Conservation (phyloP, 2,329 filamentous ascomycete species). For the Acrodontium crateriforme region DNA sequence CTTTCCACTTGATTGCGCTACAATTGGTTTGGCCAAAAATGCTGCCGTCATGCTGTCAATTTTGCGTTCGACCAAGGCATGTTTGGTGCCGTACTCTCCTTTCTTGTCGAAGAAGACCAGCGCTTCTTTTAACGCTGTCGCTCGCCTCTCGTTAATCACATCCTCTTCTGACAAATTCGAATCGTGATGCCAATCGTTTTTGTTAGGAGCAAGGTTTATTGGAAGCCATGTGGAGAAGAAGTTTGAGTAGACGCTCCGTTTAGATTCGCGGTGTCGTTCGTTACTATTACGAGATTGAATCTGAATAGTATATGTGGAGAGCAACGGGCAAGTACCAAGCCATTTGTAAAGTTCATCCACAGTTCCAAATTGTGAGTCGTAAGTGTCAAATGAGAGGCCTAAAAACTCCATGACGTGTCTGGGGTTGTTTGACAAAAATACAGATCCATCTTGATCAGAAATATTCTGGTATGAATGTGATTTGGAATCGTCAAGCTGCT, state of each 20-base stretch:
- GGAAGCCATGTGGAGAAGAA: constrained; percentile 54
- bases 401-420: constrained; percentile 46
- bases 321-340: constrained; percentile 43
- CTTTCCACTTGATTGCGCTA: constrained; percentile 7
- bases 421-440: constrained; percentile 49
- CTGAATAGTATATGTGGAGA: constrained; percentile 31
- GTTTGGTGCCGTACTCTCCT: constrained; percentile 10
- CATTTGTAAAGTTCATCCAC: constrained; percentile 49
- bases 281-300: constrained; percentile 28
- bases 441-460: constrained; percentile 32
- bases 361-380: constrained; percentile 41
- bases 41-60: constrained; percentile 12
- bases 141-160: constrained; percentile 22
- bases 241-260: constrained; percentile 42
- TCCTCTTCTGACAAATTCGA: no score
- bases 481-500: constrained; percentile 50
- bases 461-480: constrained; percentile 21
- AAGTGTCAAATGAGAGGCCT: no score
- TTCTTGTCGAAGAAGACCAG: constrained; percentile 26
- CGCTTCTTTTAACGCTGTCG: constrained; percentile 38
- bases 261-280: constrained; percentile 42
- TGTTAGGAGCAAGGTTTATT: constrained; percentile 2
- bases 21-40: constrained; percentile 9
- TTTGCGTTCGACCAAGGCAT: constrained; percentile 6
- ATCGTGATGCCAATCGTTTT: constrained; percentile 2